Percentiles rank a stretch among this genome's conserved stretches.
These are phyloP conservation scores for Cucumis hystrix DNA, from an alignment of 306 rosid species.

Conservation along the genomic window DNA sequence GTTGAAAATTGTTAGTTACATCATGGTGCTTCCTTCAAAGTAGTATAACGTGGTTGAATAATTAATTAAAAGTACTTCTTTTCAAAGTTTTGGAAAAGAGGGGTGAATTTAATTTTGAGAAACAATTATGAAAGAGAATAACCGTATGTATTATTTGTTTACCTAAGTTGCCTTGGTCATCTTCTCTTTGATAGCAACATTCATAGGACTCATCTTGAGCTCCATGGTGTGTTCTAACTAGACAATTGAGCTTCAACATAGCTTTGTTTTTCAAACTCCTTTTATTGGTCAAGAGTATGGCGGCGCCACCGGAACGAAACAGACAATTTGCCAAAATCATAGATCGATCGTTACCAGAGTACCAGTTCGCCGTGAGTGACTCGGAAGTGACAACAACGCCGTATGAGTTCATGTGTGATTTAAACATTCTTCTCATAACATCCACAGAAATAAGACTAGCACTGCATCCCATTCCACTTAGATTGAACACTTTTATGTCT, in stretches of 20 bases:
- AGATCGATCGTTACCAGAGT: constrained; percentile 3
- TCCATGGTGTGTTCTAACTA: constrained; percentile 8
- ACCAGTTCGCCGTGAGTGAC: constrained; percentile 6
- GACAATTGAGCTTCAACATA: neutral
- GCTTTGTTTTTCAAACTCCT: neutral
- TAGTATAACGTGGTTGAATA: too few species aligned
- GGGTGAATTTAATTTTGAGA: neutral
- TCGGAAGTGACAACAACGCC: constrained; percentile 2
- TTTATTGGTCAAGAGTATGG: constrained; percentile 3
- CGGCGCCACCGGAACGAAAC: constrained; percentile 4
- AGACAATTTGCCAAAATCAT: constrained; percentile 1
- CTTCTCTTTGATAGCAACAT: constrained; percentile 1
- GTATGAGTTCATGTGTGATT: neutral
- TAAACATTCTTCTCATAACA: neutral
- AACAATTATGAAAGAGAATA: neutral
- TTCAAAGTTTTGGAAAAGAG: neutral
- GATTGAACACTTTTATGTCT: constrained; percentile 21
- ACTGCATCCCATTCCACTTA: constrained; percentile 12
- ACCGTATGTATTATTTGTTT: neutral
- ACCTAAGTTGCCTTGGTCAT: constrained; percentile 15
- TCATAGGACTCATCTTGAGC: constrained; percentile 3
- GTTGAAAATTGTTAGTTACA: too few species aligned
- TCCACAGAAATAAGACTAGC: constrained; percentile 4
- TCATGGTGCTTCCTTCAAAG: too few species aligned
- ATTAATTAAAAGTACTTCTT: too few species aligned